A percentile compares a stretch with the other conserved stretches of the same genome.
phyloP scores from a whole-genome alignment of 176 grass and related monocot species.

The Alloteropsis semialata region DNA sequence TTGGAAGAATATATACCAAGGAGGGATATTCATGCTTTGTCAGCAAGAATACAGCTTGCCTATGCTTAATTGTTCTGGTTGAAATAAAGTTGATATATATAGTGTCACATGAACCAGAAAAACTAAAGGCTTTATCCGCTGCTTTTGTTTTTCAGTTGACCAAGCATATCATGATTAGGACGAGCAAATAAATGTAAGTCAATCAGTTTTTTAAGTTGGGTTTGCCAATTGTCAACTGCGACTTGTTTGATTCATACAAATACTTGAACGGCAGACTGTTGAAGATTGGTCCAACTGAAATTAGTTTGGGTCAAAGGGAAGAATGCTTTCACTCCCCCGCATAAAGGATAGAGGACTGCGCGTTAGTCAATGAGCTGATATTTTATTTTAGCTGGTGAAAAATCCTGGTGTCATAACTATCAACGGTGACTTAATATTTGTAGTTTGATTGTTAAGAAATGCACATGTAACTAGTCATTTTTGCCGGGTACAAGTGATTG shows the following conservation, averaged over 20 bases:
- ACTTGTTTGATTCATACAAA: not conserved
- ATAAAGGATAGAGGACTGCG: not conserved
- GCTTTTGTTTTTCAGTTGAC: conserved; percentile 32
- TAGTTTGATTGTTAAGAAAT: not conserved
- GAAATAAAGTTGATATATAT: conserved; percentile 5
- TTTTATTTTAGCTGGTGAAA: not conserved
- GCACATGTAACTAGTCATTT: not conserved
- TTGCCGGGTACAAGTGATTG: too few species aligned
- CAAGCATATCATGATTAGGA: not conserved
- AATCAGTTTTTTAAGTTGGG: not conserved
- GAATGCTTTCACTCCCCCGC: not conserved
- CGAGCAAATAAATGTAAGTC: conserved; percentile 9
- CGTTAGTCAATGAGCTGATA: not conserved
- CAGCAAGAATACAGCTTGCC: not conserved
- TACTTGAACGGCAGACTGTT: not conserved
- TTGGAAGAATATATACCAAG: not conserved
- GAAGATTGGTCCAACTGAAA: not conserved
- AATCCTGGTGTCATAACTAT: not conserved
- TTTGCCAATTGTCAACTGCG: conserved; percentile 32
- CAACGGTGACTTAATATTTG: not conserved
- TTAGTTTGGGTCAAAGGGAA: conserved; percentile 15
- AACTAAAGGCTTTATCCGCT: not conserved
- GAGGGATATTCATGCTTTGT: not conserved
- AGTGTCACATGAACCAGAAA: not conserved
- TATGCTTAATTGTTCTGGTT: not conserved